These are phyloP conservation scores for Dendrobium chrysotoxum DNA, from an alignment of 106 monocot genomes.

Conservation along the genomic window DNA sequence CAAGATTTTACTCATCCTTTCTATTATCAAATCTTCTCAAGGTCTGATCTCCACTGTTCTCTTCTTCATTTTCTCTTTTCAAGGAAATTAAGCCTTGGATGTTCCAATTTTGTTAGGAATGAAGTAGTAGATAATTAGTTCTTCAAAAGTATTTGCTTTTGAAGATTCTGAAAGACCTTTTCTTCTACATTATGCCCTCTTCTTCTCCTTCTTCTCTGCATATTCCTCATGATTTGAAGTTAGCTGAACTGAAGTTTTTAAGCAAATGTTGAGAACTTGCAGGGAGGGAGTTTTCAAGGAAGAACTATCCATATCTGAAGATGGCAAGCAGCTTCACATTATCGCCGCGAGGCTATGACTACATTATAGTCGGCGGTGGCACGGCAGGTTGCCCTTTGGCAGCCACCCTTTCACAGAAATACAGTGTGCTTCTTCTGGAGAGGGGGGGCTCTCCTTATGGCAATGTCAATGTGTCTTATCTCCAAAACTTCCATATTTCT, in stretches of 20 bases:
- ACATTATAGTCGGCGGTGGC: constrained; percentile 70
- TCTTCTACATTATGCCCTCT: too few species aligned
- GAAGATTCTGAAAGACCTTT: too few species aligned
- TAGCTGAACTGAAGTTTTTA: too few species aligned
- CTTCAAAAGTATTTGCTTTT: too few species aligned
- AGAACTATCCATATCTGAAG: constrained; percentile 14
- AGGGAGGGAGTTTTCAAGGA: constrained; percentile 17
- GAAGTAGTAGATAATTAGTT: too few species aligned
- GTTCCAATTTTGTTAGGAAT: too few species aligned
- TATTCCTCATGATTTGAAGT: too few species aligned
- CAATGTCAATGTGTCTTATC: constrained; percentile 43
- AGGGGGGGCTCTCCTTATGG: constrained; percentile 70
- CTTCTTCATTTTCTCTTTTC: background rate
- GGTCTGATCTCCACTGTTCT: constrained; percentile 16
- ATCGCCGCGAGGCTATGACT: constrained; percentile 24
- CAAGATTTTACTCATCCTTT: constrained; percentile 32
- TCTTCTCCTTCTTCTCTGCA: too few species aligned
- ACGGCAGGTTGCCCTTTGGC: constrained; percentile 74
- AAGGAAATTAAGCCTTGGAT: too few species aligned
- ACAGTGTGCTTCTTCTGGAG: constrained; percentile 54
- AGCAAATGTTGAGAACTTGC: background rate
- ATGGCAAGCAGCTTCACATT: constrained; percentile 47
- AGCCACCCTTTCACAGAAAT: constrained; percentile 59
- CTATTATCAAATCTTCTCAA: constrained; percentile 23
- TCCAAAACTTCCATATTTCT: constrained; percentile 60